phyloP scores from a whole-genome alignment of 345 rosid species.

The Ailanthus altissimus region DNA sequence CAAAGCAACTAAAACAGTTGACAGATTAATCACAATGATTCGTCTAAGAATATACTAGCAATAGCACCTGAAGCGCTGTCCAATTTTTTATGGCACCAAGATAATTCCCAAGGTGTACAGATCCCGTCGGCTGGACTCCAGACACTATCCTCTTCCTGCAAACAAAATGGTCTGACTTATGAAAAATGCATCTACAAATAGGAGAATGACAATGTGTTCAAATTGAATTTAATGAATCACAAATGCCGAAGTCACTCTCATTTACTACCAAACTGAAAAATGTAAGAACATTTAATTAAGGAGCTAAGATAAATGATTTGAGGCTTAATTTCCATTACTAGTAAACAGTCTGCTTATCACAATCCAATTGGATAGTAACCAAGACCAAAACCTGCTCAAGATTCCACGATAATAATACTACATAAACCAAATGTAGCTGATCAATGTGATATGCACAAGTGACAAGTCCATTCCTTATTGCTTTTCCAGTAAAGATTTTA shows the following conservation, averaged over 20 bases:
- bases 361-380: neutral
- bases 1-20: neutral
- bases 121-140: constrained; percentile 94
- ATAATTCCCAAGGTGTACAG: constrained; percentile 87
- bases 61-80: constrained; percentile 72
- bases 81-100: constrained; percentile 92
- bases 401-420: neutral
- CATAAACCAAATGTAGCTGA: neutral
- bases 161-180: neutral
- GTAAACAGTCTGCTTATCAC: neutral
- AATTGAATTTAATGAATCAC: neutral
- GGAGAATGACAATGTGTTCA: neutral
- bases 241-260: neutral
- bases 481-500: neutral
- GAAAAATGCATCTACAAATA: neutral
- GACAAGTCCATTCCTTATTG: neutral
- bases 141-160: constrained; percentile 82
- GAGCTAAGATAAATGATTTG: neutral
- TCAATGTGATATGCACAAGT: neutral
- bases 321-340: neutral
- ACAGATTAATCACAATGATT: neutral
- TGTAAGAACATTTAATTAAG: neutral
- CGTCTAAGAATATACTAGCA: neutral
- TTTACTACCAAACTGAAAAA: neutral
- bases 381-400: neutral